Conservation (phyloP, 352 stramenopile genomes). For the Pelagophyceae sp. region DNA sequence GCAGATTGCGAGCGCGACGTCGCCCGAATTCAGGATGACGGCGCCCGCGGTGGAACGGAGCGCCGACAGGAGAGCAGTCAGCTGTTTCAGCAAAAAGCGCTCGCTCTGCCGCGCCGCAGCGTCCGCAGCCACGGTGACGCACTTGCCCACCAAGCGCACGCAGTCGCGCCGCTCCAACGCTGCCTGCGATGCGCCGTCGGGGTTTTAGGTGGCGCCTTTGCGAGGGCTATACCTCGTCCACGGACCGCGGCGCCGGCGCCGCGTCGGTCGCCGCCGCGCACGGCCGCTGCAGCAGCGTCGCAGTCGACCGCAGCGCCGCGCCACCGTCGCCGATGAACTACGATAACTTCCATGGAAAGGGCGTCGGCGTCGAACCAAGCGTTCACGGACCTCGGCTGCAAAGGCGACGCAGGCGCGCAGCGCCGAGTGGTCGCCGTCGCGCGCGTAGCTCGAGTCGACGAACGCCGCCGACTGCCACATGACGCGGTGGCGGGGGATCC, state of each 20-base stretch:
- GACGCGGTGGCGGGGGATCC: too few relatives aligned
- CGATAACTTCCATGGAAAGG: too few relatives aligned
- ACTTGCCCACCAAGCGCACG: neutral
- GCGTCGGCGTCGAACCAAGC: neutral
- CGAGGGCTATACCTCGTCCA: neutral
- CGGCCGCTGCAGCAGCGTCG: too few relatives aligned
- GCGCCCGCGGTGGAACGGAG: neutral
- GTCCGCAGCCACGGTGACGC: neutral
- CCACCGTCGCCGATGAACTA: neutral
- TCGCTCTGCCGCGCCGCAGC: neutral
- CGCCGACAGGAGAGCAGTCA: neutral
- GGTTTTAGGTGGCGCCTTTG: neutral
- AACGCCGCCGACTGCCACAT: too few relatives aligned
- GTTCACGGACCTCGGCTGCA: neutral
- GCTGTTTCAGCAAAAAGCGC: neutral
- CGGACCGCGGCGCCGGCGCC: too few relatives aligned
- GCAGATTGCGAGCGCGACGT: neutral
- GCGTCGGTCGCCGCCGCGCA: neutral
- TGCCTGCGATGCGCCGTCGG: neutral
- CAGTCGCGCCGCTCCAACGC: neutral
- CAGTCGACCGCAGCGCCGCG: neutral
- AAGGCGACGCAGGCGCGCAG: neutral
- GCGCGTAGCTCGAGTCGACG: too few relatives aligned
- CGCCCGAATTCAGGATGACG: neutral
- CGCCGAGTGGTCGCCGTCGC: neutral